Evolutionary conservation across 176 grass and related monocot species (phyloP), one percentile per base, ranked within the genome.

Genomic region (Microstegium vimineum): DNA sequence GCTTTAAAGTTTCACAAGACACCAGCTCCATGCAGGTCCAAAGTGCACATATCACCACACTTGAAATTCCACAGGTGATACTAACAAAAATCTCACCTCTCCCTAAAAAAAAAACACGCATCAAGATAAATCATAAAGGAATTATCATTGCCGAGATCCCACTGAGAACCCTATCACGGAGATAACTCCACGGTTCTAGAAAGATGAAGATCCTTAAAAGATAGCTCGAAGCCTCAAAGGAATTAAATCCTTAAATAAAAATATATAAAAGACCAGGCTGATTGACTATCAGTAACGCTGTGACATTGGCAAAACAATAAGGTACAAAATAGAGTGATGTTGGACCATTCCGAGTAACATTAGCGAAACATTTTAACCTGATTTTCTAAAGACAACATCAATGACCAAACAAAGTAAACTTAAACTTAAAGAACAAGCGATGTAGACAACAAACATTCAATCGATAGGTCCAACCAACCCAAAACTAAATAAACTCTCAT

Each of bases 361-460:
- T 12, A 60, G 9, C 9, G 26, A 60, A 26, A 60, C 3, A 60
- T 60, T 60, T 60, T 0, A 26, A 81, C 5, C 45, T 69, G n/a
- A 61, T 34, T 85, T 81, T 43, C 54, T 71, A 43, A 79, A 73
- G 71, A 41, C 43, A 64, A 43, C 22, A 41, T 11, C 16, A 11
- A 75, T 27, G 10, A 71, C 54, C 82, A 81, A 71, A 85, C 23
- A 84, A 64, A 81, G 63, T 22, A 71, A 71, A 42, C 57, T 42
- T 22, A 71, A 71, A 42, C 57, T 42, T 77, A 25, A 82, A 42
- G 52, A 14, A 36, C 20, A 71, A 52, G 57, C 1, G 15, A 64
- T n/a, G 25, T 54, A 62, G 25, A 35, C 68, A 80, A 61, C 75
- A 69, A 81, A 26, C 65, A 61, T 22, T 18, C 7, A 70, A 77